Evolutionary conservation across 345 rosid genomes (phyloP).

Genomic region (Gossypium rotundifolium): DNA sequence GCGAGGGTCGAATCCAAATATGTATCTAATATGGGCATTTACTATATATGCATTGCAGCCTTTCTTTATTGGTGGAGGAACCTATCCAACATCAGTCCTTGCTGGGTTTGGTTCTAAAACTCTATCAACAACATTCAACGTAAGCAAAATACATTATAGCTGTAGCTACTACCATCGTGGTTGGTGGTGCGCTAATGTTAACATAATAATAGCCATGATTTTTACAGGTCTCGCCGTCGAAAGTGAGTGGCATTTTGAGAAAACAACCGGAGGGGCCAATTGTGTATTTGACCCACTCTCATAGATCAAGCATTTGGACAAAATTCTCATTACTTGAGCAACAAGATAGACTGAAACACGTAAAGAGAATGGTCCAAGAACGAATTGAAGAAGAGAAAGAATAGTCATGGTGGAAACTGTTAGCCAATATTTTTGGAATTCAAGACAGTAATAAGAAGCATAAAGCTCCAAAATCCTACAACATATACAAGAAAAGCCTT

Average conservation of each 20-base stretch:
- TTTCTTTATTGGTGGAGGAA: slow-evolving; percentile 79
- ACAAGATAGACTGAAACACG: slow-evolving; percentile 43
- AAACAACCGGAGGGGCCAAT: slow-evolving; percentile 49
- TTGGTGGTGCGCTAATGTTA: background rate
- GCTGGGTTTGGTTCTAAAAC: slow-evolving; percentile 57
- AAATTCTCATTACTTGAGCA: slow-evolving; percentile 41
- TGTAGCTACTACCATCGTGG: background rate
- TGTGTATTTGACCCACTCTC: slow-evolving; percentile 42
- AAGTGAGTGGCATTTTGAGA: slow-evolving; percentile 36
- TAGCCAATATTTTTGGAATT: slow-evolving; percentile 24
- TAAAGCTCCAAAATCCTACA: slow-evolving; percentile 49
- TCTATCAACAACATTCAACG: slow-evolving; percentile 67
- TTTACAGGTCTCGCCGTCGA: slow-evolving; percentile 40
- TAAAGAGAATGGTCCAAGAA: slow-evolving; percentile 45
- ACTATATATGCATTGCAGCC: slow-evolving; percentile 32
- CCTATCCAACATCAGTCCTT: slow-evolving; percentile 46
- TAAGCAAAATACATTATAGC: slow-evolving; percentile 20
- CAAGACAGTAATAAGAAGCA: slow-evolving; percentile 15
- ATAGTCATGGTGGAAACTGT: slow-evolving; percentile 58
- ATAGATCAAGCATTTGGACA: slow-evolving; percentile 42
- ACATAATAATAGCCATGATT: background rate
- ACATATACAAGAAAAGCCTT: slow-evolving; percentile 39
- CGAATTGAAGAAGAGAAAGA: slow-evolving; percentile 19
- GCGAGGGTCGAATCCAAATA: background rate
- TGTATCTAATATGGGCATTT: background rate